Evolutionary conservation across 306 rosid species (phyloP).

Genomic region (Corylus heterophylla): DNA sequence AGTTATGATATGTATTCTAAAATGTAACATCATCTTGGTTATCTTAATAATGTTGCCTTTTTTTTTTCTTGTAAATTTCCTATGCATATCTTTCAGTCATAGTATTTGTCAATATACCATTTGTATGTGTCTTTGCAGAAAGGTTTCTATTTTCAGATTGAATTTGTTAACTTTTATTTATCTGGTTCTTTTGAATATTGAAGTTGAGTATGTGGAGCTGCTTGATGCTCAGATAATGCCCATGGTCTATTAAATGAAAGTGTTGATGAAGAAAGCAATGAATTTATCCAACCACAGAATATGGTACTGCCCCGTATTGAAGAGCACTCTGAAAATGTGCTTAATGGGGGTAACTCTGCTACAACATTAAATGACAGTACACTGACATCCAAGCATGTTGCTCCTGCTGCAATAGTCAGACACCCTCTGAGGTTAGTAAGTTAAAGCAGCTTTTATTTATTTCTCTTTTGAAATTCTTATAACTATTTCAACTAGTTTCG

Average conservation of each 20-base stretch:
- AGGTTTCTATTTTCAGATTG: slow-evolving; percentile 9
- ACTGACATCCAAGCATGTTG: slow-evolving; percentile 34
- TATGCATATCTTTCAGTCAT: background rate
- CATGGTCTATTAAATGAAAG: slow-evolving; percentile 33
- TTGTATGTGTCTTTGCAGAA: background rate
- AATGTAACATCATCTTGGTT: background rate
- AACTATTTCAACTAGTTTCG: background rate
- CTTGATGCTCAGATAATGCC: slow-evolving; percentile 47
- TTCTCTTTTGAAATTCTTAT: background rate
- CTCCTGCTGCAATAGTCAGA: slow-evolving; percentile 31
- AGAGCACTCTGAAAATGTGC: slow-evolving; percentile 27
- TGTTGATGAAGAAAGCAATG: slow-evolving; percentile 40
- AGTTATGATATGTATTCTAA: background rate
- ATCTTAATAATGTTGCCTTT: background rate
- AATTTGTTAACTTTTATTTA: slow-evolving; percentile 7
- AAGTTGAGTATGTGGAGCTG: slow-evolving; percentile 31
- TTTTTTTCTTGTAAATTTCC: background rate
- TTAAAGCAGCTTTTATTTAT: background rate
- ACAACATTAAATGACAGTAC: slow-evolving; percentile 32
- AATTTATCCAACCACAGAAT: slow-evolving; percentile 27
- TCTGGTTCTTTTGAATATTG: slow-evolving; percentile 24
- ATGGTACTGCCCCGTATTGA: slow-evolving; percentile 17
- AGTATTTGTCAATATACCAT: slow-evolving; percentile 11
- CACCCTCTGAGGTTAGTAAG: slow-evolving; percentile 48
- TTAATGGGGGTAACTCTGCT: slow-evolving; percentile 32